Base-by-base conservation (phyloP, 2,329 filamentous ascomycete genomes). In the Catunica adiposa region DNA sequence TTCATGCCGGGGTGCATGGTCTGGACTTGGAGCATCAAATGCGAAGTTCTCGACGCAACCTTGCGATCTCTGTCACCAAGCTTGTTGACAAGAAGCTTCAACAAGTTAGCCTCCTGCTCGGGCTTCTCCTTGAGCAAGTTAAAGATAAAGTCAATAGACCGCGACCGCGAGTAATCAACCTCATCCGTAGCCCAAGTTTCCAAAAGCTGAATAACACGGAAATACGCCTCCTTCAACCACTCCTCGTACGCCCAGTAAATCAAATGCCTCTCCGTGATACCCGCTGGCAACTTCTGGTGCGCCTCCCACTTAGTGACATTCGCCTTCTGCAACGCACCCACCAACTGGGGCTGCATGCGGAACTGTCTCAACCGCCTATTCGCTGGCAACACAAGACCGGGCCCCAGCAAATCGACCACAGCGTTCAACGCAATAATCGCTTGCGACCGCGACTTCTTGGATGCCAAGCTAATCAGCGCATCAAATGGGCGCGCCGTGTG, bases 101-200 rank as follows among this genome's bases (percentile, higher is more conserved):
- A 73, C 60, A 98, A 72, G 66, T 98, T 98, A 56, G 90, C 84
- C 68, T 98, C 92, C 66, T 98, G 92, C 68, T 98, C 92, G 0
- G 92, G 90, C 70, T 95, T 98, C 67, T 95, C 89, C 67, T 88
- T 92, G 59, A 98, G 72, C 40, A 98, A 73, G 60, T 90, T 89
- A 66, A 83, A 97, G 38, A 97, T 84, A 63, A 95, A 94, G 61
- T 89, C 92, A 47, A 98, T 77, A 2, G 90, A 86, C 61, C 87
- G 82, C 51, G 83, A 85, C 59, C 94, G 83, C 42, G 94, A 89
- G 68, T 90, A 97, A 65, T 94, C 87, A 55, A 98, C 86, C 70
- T 97, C 92, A 63, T 98, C 92, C 56, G 85, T 87, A 66, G 87
- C 94, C 87, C 92, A 96, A 11, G 80, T 77, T 67, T 98, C 92